These are phyloP conservation scores for Rhizopogon roseolus DNA, from an alignment of 768 basidiomycete species.

Conservation along the genomic window DNA sequence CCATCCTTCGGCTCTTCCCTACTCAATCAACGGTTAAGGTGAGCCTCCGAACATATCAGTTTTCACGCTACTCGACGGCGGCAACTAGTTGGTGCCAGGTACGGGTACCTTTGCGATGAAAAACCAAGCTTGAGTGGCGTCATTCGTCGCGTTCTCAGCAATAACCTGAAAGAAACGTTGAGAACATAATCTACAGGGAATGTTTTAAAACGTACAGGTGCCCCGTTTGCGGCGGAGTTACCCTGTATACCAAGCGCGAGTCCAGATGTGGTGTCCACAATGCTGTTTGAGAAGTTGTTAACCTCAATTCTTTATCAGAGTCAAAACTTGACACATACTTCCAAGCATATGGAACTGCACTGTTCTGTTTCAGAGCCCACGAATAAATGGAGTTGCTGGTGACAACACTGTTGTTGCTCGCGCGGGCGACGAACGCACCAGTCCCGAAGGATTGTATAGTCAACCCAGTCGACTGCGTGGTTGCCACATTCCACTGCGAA, in stretches of 20 bases:
- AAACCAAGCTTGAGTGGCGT: slow-evolving; percentile 3
- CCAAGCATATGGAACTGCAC: slow-evolving; percentile 2
- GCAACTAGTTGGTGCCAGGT: not conserved
- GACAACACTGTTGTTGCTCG: not conserved
- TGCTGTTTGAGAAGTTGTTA: not conserved
- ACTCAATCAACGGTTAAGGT: not conserved
- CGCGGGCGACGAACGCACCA: not conserved
- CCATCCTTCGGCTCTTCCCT: not conserved
- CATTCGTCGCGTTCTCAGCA: not conserved
- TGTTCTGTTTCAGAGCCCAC: not conserved
- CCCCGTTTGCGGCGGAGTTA: not conserved
- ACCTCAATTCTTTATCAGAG: not conserved
- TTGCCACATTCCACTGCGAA: slow-evolving; percentile 5
- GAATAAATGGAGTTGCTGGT: slow-evolving; percentile 2
- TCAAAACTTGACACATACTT: not conserved
- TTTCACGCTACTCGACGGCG: not conserved
- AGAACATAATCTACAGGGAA: not conserved
- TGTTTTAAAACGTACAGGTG: not conserved
- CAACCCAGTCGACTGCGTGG: not conserved
- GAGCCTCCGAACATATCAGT: no score
- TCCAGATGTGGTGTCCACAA: not conserved
- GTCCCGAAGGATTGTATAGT: slow-evolving; percentile 6
- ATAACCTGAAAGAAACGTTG: not conserved
- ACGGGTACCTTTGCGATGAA: slow-evolving; percentile 4
- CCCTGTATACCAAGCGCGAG: not conserved